These are phyloP conservation scores for Pyrrhoderma lamaoense DNA, from an alignment of 1,284 basidiomycete species.

Conservation along the genomic window DNA sequence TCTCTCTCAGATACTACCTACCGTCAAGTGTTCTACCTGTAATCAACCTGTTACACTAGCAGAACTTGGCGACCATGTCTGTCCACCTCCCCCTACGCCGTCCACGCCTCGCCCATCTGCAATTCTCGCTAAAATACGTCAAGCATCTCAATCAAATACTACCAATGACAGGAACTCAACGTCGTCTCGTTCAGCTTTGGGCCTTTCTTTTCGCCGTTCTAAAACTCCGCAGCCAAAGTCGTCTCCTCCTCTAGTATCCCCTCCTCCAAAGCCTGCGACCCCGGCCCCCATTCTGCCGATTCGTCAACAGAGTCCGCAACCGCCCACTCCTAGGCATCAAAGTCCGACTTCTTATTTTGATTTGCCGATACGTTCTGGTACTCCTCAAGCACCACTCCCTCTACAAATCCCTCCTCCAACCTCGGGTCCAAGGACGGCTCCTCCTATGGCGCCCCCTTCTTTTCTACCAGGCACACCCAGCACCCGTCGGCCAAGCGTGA, in stretches of 20 bases:
- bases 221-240: constrained; percentile 14
- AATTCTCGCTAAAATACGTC: constrained; percentile 15
- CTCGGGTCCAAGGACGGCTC: background rate
- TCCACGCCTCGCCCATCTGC: constrained; percentile 13
- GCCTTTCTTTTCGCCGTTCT: constrained; percentile 5
- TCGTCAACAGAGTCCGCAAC: constrained; percentile 3
- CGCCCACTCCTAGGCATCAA: constrained; percentile 3
- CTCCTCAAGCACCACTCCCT: background rate
- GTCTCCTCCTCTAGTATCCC: background rate
- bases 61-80: constrained; percentile 17
- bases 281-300: background rate
- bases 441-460: constrained; percentile 8
- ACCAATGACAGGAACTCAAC: background rate
- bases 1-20: constrained; percentile 71
- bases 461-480: background rate
- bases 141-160: constrained; percentile 9
- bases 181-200: background rate
- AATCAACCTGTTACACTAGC: constrained; percentile 42
- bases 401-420: background rate
- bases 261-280: constrained; percentile 1
- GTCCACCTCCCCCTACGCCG: constrained; percentile 17
- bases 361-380: background rate
- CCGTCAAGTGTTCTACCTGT: constrained; percentile 79
- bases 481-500: constrained; percentile 10
- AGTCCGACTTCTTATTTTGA: background rate